Evolutionary conservation across 805 yeast species (phyloP).

Genomic region (Wickerhamiella kurtzmanii): DNA sequence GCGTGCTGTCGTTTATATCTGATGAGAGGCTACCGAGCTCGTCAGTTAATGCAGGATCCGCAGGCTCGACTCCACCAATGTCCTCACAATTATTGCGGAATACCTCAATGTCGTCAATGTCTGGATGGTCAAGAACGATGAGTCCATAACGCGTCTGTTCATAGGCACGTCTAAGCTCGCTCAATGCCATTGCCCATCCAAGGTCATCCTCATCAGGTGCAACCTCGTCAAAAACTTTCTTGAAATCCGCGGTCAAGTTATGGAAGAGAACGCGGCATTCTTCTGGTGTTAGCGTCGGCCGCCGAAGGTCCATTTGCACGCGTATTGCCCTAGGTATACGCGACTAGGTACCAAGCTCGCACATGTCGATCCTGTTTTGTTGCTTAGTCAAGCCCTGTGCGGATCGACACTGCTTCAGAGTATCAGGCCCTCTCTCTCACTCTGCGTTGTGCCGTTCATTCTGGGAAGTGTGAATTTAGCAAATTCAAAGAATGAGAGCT

Average conservation of each 20-base stretch:
- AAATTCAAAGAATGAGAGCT: too few species aligned
- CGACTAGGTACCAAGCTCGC: too few species aligned
- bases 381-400: too few species aligned
- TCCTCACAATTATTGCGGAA: constrained; percentile 17
- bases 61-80: constrained; percentile 16
- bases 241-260: constrained; percentile 5
- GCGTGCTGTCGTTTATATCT: constrained; percentile 7
- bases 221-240: constrained; percentile 29
- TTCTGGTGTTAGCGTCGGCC: neutral
- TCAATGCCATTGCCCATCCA: constrained; percentile 32
- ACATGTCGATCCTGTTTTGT: too few species aligned
- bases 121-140: constrained; percentile 39
- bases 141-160: constrained; percentile 44
- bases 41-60: constrained; percentile 9
- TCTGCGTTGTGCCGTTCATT: too few species aligned
- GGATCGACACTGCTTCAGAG: too few species aligned
- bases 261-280: constrained; percentile 8
- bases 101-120: constrained; percentile 7
- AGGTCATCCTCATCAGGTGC: constrained; percentile 28
- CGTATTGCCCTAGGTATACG: too few species aligned
- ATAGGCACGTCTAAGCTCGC: constrained; percentile 35
- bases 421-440: too few species aligned
- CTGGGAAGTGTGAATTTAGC: too few species aligned
- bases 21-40: constrained; percentile 2
- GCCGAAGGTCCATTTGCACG: neutral